phyloP scores from a whole-genome alignment of 1,284 basidiomycete species.

The Ceratobasidium sp. region DNA sequence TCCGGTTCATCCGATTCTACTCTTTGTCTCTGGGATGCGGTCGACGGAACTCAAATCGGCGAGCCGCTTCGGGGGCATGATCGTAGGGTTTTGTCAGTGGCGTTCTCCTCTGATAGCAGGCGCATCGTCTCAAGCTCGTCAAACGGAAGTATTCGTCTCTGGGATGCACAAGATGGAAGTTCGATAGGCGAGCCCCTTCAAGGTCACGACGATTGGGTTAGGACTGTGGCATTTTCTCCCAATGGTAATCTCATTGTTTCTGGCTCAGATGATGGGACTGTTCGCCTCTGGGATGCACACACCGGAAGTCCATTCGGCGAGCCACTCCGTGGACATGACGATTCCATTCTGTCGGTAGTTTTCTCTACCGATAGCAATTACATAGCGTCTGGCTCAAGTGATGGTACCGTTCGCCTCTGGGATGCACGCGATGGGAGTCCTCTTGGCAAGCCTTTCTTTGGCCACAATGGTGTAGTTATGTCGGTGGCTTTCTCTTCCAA shows the following conservation, averaged over 20 bases:
- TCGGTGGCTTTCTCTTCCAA: neutral
- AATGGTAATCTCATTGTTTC: neutral
- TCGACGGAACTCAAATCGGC: neutral
- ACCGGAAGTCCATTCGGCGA: neutral
- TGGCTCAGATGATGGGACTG: neutral
- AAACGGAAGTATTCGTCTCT: neutral
- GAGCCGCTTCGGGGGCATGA: neutral
- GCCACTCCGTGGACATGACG: neutral
- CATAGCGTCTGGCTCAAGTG: neutral
- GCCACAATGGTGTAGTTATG: neutral
- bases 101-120: constrained; percentile 4
- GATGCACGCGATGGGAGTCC: neutral
- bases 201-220: neutral
- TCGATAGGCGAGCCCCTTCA: neutral
- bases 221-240: neutral
- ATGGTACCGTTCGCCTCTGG: neutral
- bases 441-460: too few species aligned
- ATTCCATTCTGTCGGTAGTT: neutral
- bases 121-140: neutral
- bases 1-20: neutral
- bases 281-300: neutral
- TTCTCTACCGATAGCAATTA: neutral
- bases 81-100: neutral
- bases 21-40: neutral
- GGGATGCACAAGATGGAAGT: neutral